These are phyloP conservation scores for Microcyclospora pomicola DNA, from an alignment of 2,329 filamentous ascomycete genomes.

Conservation along the genomic window DNA sequence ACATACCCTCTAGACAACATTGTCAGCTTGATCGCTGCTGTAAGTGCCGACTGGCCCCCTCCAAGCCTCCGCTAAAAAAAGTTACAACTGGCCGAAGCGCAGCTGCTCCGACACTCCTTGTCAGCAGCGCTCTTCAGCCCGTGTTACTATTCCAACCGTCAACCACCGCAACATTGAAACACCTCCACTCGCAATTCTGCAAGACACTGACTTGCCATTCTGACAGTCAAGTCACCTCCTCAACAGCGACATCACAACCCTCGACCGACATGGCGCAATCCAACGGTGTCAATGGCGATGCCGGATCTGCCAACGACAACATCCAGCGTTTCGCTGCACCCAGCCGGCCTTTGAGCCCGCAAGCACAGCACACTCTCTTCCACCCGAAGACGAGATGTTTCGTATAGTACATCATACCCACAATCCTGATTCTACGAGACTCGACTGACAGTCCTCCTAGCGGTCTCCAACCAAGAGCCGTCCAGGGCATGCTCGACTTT, in stretches of 20 bases:
- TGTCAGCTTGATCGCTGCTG: too few relatives aligned
- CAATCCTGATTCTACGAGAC: background rate
- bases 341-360: slow-evolving; percentile 81
- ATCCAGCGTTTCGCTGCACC: slow-evolving; percentile 91
- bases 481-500: slow-evolving; percentile 69
- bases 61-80: too few relatives aligned
- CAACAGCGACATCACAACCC: too few relatives aligned
- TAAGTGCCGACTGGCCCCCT: too few relatives aligned
- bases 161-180: background rate
- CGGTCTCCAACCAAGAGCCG: slow-evolving; percentile 79
- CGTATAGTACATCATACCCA: slow-evolving; percentile 56
- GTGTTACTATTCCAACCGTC: background rate
- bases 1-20: too few relatives aligned
- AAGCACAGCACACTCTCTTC: slow-evolving; percentile 82
- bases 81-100: too few relatives aligned
- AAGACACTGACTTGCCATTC: slow-evolving; percentile 1
- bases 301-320: slow-evolving; percentile 81
- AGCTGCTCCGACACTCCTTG: too few relatives aligned
- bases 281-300: slow-evolving; percentile 10
- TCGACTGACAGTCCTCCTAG: slow-evolving; percentile 28
- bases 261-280: slow-evolving; percentile 2
- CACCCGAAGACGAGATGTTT: slow-evolving; percentile 99
- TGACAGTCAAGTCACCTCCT: slow-evolving; percentile 29
- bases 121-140: too few relatives aligned
- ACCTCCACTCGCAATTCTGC: background rate